Evolutionary conservation across 1,284 basidiomycete genomes (phyloP), one percentile per base, ranked within the genome.

Genomic region (Rhodotorula sp.): DNA sequence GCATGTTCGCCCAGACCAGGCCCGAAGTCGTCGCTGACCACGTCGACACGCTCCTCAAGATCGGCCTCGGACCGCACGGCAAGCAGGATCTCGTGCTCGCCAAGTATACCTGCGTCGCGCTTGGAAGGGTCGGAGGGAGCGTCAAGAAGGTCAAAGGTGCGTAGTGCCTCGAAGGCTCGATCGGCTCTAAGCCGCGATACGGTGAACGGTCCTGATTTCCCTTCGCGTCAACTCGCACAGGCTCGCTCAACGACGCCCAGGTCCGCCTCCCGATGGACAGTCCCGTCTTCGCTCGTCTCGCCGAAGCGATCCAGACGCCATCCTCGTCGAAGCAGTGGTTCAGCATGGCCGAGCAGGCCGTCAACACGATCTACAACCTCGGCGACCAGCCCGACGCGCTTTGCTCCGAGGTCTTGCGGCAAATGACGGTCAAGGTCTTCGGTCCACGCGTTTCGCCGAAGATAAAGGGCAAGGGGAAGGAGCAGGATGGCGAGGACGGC

Each of bases 131-230:
- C 24, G 91, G 92, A 59, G 96, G 96, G 1, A 96, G 91, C 76
- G 90, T 88, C 44, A 99, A 98, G 84, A 99, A 98, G 80, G 87
- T 99, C 75, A 99, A 99, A 83, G 95, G 91, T 88, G 65, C 64
- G 80, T 46, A n/a, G 11, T 8, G n/a, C 30, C 3, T 61, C 90
- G 22, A 31, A 28, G 22, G 2, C 51, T 20, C n/a, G 13, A 3
- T 30, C 20, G 20, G 13, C 4, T 10, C 15, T 15, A 8, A 10
- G 9, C n/a, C 9, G 4, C 24, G 15, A 16, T 24, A 34, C 34
- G 34, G 28, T 5, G 10, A 18, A 30, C 30, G 30, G 22, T 8
- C 13, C 37, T 30, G 50, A 34, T 20, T 9, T 18, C 11, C 1
- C 9, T 2, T n/a, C 34, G 34, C 34, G 34, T 16, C 26, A 20